Conservation (phyloP, 116 monocot species). For the Posidonia oceanica region DNA sequence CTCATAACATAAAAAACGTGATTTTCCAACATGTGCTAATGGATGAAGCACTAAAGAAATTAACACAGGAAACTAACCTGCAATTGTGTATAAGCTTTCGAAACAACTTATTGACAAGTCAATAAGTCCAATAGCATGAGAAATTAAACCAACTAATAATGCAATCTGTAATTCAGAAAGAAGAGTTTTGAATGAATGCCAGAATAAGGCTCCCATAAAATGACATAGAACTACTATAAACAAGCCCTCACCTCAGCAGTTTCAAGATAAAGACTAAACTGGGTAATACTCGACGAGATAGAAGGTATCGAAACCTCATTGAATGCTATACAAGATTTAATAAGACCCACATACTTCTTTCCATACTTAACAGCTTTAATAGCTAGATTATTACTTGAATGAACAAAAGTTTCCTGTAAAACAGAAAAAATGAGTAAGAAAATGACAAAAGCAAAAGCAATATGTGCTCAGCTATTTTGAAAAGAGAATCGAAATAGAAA, state of each 20-base stretch:
- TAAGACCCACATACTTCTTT: slow-evolving; percentile 11
- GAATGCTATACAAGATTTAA: slow-evolving; percentile 37
- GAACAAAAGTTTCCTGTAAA: slow-evolving; percentile 34
- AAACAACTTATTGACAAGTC: slow-evolving; percentile 24
- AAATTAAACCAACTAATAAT: slow-evolving; percentile 28
- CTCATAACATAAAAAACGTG: no score
- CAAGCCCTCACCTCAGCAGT: slow-evolving; percentile 31
- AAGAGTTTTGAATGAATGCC: no score
- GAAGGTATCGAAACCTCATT: slow-evolving; percentile 47
- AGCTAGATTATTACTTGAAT: slow-evolving; percentile 29
- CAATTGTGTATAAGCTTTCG: not conserved
- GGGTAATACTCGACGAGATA: slow-evolving; percentile 11
- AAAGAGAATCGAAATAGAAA: no score
- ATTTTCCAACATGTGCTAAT: no score
- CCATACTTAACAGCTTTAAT: slow-evolving; percentile 17
- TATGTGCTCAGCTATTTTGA: no score
- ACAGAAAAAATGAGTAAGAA: not conserved
- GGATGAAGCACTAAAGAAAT: no score
- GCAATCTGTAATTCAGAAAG: slow-evolving; percentile 19
- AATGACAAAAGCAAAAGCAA: no score
- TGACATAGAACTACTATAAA: not conserved
- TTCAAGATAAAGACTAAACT: slow-evolving; percentile 32
- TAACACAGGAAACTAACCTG: no score
- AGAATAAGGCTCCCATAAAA: not conserved
- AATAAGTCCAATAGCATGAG: slow-evolving; percentile 26